Base-by-base conservation (phyloP, 2,329 filamentous ascomycete species). In the Helotiales sp. region DNA sequence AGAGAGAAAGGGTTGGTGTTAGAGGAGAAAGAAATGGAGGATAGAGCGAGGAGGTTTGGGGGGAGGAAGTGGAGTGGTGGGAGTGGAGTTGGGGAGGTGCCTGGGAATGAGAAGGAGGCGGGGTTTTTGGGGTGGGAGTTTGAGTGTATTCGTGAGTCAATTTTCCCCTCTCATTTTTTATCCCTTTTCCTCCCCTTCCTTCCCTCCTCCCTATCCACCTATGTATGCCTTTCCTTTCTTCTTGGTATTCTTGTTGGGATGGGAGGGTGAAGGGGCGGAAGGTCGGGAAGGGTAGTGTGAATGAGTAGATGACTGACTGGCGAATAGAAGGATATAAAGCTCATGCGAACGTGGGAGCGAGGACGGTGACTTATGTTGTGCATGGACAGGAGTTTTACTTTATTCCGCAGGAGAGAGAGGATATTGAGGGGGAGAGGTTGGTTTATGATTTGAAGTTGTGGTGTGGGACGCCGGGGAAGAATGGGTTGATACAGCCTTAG, bases 331-430 rank as follows among this genome's bases (percentile, higher is more conserved):
- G 52, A 1, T 61, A 63, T 19, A 38, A 56, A 13, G 63, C 61
- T 24, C 53, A 50, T 27, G 47, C 55, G 9, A 57, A 60, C n/a
- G 57, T 64, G 0, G 63, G 63, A 13, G 34, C 61, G 10, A 51
- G 63, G 10, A 57, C 36, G 6, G 51, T 64, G 8, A 52, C 33
- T 4, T 65, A 65, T 42, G 22, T 29, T 13, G 63, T 53, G 13
- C 57, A 63, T 31, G 58, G 61, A 15, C 54, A 62, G 47, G 53
- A 55, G 8, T 58, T 56, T 3, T 51, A 48, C 42, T 61, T 64
- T 10, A 53, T 51, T 13, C 55, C 58, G 0, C 44, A 56, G 31
- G 38, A 48, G 56, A 36, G 22, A n/a, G 62, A 64, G 56, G 56
- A 64, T 63, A 31, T 64, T 13, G 34, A 29, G 33, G 52, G 31